Conservation (phyloP, 345 rosid genomes). For the Noccaea caerulescens region DNA sequence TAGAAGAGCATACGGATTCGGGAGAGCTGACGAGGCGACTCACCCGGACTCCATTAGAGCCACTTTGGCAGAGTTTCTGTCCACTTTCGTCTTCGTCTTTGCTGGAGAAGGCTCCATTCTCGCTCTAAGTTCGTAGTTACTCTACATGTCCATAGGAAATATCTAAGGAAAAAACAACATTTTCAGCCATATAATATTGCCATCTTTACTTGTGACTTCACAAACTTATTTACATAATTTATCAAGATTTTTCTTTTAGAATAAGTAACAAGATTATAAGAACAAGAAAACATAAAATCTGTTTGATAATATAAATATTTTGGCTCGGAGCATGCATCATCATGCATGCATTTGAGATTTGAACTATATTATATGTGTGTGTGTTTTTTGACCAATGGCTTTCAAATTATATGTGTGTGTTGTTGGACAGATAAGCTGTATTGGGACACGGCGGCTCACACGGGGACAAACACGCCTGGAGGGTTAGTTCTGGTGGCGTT, state of each 20-base stretch:
- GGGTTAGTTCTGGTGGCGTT: slow-evolving; percentile 60
- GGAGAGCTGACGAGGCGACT: slow-evolving; percentile 45
- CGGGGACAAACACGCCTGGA: slow-evolving; percentile 49
- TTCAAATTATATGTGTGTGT: not conserved
- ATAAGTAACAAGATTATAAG: not conserved
- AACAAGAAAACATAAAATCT: not conserved
- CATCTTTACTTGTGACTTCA: not conserved
- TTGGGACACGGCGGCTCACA: slow-evolving; percentile 39
- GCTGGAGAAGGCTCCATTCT: slow-evolving; percentile 81
- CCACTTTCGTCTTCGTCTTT: slow-evolving; percentile 74
- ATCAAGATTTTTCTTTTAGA: not conserved
- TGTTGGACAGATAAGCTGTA: slow-evolving; percentile 55
- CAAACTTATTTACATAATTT: not conserved
- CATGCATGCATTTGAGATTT: slow-evolving; percentile 32
- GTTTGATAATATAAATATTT: not conserved
- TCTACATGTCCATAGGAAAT: not conserved
- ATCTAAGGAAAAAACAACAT: not conserved
- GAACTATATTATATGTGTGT: not conserved
- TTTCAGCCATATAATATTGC: not conserved
- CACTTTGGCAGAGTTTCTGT: slow-evolving; percentile 66
- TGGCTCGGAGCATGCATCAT: slow-evolving; percentile 3
- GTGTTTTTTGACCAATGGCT: too few species aligned
- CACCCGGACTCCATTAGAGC: slow-evolving; percentile 56
- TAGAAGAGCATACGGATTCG: slow-evolving; percentile 44
- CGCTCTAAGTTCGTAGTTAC: slow-evolving; percentile 50